These are phyloP conservation scores for Sclerotinia trifoliorum DNA, from an alignment of 2,329 filamentous ascomycete species.

Conservation along the genomic window DNA sequence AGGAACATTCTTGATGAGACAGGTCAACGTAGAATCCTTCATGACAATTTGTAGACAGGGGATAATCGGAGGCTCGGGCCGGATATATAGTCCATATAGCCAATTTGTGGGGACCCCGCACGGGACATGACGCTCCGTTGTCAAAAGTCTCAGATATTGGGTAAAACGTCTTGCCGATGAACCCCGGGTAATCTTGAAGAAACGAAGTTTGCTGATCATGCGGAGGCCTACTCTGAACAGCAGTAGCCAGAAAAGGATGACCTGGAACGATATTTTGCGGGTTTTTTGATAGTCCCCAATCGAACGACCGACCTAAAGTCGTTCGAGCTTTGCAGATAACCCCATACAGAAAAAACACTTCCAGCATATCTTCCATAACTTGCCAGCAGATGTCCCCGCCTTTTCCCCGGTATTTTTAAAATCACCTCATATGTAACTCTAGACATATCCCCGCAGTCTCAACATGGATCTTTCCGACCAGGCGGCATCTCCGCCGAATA, in stretches of 20 bases:
- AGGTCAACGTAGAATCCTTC: neutral
- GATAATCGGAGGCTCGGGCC: constrained; percentile 18
- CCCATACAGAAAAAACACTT: no score
- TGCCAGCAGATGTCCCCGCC: no score
- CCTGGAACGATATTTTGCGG: neutral
- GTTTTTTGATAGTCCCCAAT: neutral
- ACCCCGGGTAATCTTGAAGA: neutral
- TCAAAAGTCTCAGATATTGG: neutral
- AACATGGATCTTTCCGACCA: no score
- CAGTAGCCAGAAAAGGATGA: neutral
- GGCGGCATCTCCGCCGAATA: no score
- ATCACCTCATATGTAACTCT: no score
- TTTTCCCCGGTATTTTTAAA: no score
- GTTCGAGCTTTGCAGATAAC: no score
- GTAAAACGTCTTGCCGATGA: neutral
- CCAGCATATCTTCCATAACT: no score
- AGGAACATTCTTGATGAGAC: neutral
- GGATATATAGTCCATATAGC: neutral
- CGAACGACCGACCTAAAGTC: no score
- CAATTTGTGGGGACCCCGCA: neutral
- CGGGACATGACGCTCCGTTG: constrained; percentile 1
- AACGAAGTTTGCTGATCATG: neutral
- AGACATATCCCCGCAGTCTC: no score
- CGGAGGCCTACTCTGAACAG: neutral
- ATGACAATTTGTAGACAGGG: neutral